phyloP scores from a whole-genome alignment of 345 rosid species.

The Gossypium sturtianum region DNA sequence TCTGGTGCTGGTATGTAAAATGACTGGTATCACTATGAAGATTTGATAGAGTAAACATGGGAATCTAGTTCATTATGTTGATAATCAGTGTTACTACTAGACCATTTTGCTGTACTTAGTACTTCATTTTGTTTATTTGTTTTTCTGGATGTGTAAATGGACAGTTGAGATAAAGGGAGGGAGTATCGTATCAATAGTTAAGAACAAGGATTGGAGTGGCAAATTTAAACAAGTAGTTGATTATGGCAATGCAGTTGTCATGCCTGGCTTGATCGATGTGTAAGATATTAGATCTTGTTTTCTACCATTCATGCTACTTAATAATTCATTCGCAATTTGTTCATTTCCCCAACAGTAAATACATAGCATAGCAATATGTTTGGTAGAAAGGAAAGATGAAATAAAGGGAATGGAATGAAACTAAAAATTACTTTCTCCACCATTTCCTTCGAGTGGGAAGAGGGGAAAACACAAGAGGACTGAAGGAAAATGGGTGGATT shows the following conservation, averaged over 20 bases:
- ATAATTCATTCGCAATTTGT: background rate
- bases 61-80: background rate
- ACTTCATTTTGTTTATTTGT: background rate
- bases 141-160: constrained; percentile 9
- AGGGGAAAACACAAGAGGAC: background rate
- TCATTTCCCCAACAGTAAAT: background rate
- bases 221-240: constrained; percentile 45
- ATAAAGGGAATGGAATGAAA: background rate
- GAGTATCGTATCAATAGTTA: constrained; percentile 49
- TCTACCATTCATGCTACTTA: background rate
- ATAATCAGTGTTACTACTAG: background rate
- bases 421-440: background rate
- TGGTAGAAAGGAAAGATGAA: background rate
- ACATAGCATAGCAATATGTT: background rate
- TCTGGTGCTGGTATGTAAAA: constrained; percentile 67
- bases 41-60: background rate
- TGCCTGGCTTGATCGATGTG: constrained; percentile 98
- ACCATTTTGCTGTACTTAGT: background rate
- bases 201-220: constrained; percentile 55
- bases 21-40: background rate
- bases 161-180: constrained; percentile 74
- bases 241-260: constrained; percentile 80
- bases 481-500: background rate
- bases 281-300: constrained; percentile 28
- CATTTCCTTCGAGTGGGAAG: background rate